phyloP scores from a whole-genome alignment of 1,284 basidiomycete species.

The Vanrija pseudolonga region DNA sequence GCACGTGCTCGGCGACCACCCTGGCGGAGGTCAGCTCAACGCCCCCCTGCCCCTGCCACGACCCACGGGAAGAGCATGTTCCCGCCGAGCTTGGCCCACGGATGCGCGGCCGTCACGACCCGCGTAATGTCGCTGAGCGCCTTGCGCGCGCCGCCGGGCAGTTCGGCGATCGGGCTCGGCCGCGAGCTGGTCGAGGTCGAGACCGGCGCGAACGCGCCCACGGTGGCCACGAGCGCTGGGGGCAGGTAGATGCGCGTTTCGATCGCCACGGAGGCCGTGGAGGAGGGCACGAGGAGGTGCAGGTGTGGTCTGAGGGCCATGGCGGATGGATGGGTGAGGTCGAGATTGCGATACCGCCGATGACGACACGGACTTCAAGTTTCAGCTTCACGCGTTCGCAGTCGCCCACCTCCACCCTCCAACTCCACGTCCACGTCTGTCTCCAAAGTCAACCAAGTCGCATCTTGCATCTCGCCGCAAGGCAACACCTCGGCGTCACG shows the following conservation, averaged over 20 bases:
- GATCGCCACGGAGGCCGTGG: constrained; percentile 19
- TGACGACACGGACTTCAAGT: not conserved
- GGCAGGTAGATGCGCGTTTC: constrained; percentile 39
- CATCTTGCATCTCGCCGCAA: no score
- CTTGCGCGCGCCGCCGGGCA: not conserved
- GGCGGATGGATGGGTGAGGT: not conserved
- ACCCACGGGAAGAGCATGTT: constrained; percentile 44
- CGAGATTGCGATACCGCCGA: no score
- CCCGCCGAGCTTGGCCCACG: constrained; percentile 40
- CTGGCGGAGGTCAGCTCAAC: constrained; percentile 19
- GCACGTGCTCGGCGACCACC: constrained; percentile 27
- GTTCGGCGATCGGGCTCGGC: not conserved
- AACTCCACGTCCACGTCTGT: not conserved
- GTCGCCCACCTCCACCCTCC: not conserved
- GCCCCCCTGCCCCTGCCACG: no score
- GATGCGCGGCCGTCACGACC: constrained; percentile 38
- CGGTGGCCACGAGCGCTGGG: not conserved
- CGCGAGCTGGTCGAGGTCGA: not conserved
- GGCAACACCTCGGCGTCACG: no score
- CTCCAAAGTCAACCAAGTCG: no score
- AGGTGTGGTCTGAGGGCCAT: constrained; percentile 31
- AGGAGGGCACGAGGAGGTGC: constrained; percentile 33
- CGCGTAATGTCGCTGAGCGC: constrained; percentile 10
- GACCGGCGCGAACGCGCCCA: not conserved
- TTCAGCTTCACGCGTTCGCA: no score